A percentile compares a stretch with the other conserved stretches of the same genome.
phyloP scores from a whole-genome alignment of 2,329 filamentous ascomycete genomes.

The Didymella pomorum region DNA sequence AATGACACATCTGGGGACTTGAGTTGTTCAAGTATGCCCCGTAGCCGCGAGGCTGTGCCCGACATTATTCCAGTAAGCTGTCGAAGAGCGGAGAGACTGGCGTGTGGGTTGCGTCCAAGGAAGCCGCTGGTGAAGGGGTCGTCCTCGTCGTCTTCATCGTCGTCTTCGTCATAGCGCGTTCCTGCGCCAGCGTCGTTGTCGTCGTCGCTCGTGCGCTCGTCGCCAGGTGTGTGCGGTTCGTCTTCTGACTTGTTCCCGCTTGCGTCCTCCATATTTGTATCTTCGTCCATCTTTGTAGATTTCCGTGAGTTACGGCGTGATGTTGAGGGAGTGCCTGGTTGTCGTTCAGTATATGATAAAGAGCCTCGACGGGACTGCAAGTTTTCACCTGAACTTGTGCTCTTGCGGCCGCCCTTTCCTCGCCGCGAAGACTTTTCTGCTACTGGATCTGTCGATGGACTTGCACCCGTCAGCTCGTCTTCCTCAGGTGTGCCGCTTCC shows the following conservation, averaged over 20 bases:
- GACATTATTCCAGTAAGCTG: constrained; percentile 89
- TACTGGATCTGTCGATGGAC: constrained; percentile 70
- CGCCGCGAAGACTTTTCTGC: constrained; percentile 73
- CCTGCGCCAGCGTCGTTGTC: constrained; percentile 60
- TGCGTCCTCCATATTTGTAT: constrained; percentile 76
- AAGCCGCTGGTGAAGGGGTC: constrained; percentile 66
- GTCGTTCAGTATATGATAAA: constrained; percentile 37
- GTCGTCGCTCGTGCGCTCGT: constrained; percentile 56
- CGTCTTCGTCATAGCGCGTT: constrained; percentile 61
- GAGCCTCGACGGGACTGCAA: constrained; percentile 25
- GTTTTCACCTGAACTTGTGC: constrained; percentile 62
- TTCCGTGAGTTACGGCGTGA: constrained; percentile 46
- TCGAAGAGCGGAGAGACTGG: constrained; percentile 76
- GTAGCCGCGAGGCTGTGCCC: constrained; percentile 78
- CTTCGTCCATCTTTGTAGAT: constrained; percentile 62
- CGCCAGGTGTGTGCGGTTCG: constrained; percentile 45
- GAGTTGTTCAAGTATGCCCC: constrained; percentile 67
- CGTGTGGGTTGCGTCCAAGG: constrained; percentile 69
- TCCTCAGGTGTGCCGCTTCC: constrained; percentile 1
- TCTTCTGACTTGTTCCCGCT: constrained; percentile 66
- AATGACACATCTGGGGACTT: constrained; percentile 84
- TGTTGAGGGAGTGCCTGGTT: constrained; percentile 39
- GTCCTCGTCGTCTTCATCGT: constrained; percentile 61
- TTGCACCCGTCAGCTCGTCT: constrained; percentile 46
- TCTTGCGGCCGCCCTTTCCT: constrained; percentile 80